These are phyloP conservation scores for Colletotrichum echinochloae DNA, from an alignment of 2,329 filamentous ascomycete species.

Conservation along the genomic window DNA sequence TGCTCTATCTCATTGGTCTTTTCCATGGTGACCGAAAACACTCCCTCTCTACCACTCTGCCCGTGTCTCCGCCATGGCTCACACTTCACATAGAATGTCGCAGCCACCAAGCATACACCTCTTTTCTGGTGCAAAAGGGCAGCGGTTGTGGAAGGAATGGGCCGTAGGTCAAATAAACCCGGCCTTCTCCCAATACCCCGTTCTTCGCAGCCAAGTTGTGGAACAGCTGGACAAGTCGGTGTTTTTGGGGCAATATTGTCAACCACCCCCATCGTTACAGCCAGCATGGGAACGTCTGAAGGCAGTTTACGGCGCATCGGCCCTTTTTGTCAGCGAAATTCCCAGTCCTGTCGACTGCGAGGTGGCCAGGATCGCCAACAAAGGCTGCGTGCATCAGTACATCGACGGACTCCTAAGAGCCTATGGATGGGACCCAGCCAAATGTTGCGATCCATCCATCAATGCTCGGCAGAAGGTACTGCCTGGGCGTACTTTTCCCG, in stretches of 20 bases:
- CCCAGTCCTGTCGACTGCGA: slow-evolving; percentile 14
- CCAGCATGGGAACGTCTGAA: background rate
- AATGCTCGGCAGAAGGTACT: background rate
- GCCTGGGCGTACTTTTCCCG: background rate
- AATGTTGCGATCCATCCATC: slow-evolving; percentile 16
- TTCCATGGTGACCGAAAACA: background rate
- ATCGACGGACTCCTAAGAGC: background rate
- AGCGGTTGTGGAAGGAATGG: background rate
- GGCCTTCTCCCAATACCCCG: background rate
- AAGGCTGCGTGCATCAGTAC: background rate
- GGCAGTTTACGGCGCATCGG: background rate
- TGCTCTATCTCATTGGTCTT: background rate
- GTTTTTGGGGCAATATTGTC: background rate
- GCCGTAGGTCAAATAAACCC: background rate
- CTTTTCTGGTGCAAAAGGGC: background rate
- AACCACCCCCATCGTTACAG: background rate
- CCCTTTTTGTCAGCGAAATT: background rate
- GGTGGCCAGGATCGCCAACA: background rate
- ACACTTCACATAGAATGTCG: background rate
- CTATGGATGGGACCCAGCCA: background rate
- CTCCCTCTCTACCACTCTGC: background rate
- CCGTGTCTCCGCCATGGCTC: background rate
- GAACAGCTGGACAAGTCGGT: background rate
- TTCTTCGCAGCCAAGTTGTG: background rate
- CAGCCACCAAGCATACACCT: background rate